Percentiles rank a stretch among this genome's conserved stretches.
phyloP scores from a whole-genome alignment of 2,329 filamentous ascomycete genomes.

The Calonectria naviculata region DNA sequence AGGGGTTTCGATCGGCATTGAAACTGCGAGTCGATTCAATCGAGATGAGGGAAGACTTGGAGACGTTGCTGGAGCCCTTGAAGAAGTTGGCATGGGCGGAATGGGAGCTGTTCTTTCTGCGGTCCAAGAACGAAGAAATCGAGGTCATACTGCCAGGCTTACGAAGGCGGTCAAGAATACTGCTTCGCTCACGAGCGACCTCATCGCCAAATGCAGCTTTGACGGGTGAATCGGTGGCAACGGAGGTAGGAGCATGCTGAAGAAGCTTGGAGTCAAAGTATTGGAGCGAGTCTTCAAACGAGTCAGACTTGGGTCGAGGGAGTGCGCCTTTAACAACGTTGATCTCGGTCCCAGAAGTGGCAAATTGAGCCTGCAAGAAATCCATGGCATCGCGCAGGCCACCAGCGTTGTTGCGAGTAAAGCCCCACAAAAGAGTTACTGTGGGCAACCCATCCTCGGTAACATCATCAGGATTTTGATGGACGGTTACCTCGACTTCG shows the following conservation, averaged over 20 bases:
- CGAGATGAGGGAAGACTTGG: constrained; percentile 94
- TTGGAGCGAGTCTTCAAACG: constrained; percentile 95
- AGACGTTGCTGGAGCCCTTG: constrained; percentile 90
- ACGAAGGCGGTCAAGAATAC: constrained; percentile 90
- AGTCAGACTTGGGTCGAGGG: constrained; percentile 97
- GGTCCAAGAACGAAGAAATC: constrained; percentile 94
- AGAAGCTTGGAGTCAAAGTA: constrained; percentile 98
- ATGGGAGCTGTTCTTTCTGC: constrained; percentile 93
- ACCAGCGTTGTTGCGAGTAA: constrained; percentile 97
- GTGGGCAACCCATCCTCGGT: constrained; percentile 69
- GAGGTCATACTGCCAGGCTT: constrained; percentile 96
- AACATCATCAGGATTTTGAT: constrained; percentile 69
- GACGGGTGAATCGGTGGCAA: constrained; percentile 88
- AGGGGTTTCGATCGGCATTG: constrained; percentile 92
- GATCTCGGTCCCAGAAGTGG: constrained; percentile 88
- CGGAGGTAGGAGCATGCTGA: constrained; percentile 86
- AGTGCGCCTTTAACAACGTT: constrained; percentile 93
- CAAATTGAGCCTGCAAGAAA: constrained; percentile 87
- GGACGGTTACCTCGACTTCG: constrained; percentile 86
- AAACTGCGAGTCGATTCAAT: constrained; percentile 95
- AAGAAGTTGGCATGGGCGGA: constrained; percentile 87
- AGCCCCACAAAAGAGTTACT: constrained; percentile 77
- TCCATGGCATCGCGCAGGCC: constrained; percentile 96
- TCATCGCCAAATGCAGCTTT: constrained; percentile 87
- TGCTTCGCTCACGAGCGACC: constrained; percentile 80